Evolutionary conservation across 1,284 basidiomycete genomes (phyloP), one percentile per base, ranked within the genome.

Genomic region (Pseudozyma sp.): DNA sequence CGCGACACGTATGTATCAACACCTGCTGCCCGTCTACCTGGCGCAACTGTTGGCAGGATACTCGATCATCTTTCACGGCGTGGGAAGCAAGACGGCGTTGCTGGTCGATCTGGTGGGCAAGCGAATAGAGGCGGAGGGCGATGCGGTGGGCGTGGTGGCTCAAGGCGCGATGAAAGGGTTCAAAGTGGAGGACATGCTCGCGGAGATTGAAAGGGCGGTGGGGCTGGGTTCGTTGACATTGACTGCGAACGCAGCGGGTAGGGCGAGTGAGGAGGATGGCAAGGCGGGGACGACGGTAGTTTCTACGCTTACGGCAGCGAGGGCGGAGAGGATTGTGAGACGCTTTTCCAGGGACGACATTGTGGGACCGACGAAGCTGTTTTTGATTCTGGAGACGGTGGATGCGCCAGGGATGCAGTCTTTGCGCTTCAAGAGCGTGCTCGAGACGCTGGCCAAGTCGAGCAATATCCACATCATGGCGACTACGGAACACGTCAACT

Each of bases 81-180:
- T 71, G 0, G 73, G 73, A 5, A 61, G 54, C 57, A 75, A 75
- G 64, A 44, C 45, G 1, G 57, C 42, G 43, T 51, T 75, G 8
- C 53, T 75, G 17, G 51, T 29, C 1, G 64, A 67, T 48, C 48
- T 75, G 5, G 63, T 71, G 7, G 33, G 35, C 14, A 43, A 34
- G 8, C 29, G 64, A n/a, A 63, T 61, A 34, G 73, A 71, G 10
- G 46, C 49, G 17, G 58, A 67, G 35, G 75, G 69, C 17, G 75
- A 67, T 55, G 70, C 66, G n/a, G 59, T 73, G 7, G 74, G 62
- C n/a, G 70, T 73, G 14, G 64, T 77, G n/a, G 75, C 64, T 0
- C 70, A 77, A 40, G 75, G 67, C 2, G 65, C 60, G 9, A 75
- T 71, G 60, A 69, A 68, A 40, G 73, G 64, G n/a, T 70, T 75